A percentile compares a stretch with the other conserved stretches of the same genome.
Evolutionary conservation across 306 rosid genomes (phyloP).

Genomic region (Inga leiocalycina): DNA sequence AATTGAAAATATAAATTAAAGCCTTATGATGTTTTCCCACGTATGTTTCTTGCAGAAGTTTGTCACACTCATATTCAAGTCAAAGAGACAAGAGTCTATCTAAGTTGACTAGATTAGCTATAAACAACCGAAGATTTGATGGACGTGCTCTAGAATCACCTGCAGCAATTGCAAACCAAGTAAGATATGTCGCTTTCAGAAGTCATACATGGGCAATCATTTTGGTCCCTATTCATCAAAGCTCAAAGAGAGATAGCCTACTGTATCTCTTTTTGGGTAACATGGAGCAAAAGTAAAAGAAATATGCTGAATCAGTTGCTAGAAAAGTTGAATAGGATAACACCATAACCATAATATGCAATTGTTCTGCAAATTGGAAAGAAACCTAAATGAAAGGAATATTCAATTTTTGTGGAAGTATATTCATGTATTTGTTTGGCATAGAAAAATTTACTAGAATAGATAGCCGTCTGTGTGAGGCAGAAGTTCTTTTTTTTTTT

Average conservation of each 20-base stretch:
- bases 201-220: slow-evolving; percentile 19
- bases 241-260: background rate
- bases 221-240: slow-evolving; percentile 32
- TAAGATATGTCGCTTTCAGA: slow-evolving; percentile 37
- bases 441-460: slow-evolving; percentile 23
- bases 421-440: slow-evolving; percentile 12
- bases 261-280: slow-evolving; percentile 17
- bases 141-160: slow-evolving; percentile 78
- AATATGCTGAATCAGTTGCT: slow-evolving; percentile 10
- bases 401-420: slow-evolving; percentile 5
- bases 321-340: slow-evolving; percentile 27
- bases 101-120: slow-evolving; percentile 80
- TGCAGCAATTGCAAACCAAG: slow-evolving; percentile 72
- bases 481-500: slow-evolving; percentile 5
- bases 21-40: slow-evolving; percentile 33
- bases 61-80: slow-evolving; percentile 73
- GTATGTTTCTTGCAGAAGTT: slow-evolving; percentile 52
- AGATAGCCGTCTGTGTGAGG: slow-evolving; percentile 15
- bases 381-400: slow-evolving; percentile 29
- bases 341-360: slow-evolving; percentile 10
- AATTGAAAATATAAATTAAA: slow-evolving; percentile 15
- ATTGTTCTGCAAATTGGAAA: slow-evolving; percentile 17
- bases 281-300: slow-evolving; percentile 19
- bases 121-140: slow-evolving; percentile 68
- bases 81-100: slow-evolving; percentile 74